Conservation (phyloP, 805 yeast genomes). For the Tetrapisispora arboricola region DNA sequence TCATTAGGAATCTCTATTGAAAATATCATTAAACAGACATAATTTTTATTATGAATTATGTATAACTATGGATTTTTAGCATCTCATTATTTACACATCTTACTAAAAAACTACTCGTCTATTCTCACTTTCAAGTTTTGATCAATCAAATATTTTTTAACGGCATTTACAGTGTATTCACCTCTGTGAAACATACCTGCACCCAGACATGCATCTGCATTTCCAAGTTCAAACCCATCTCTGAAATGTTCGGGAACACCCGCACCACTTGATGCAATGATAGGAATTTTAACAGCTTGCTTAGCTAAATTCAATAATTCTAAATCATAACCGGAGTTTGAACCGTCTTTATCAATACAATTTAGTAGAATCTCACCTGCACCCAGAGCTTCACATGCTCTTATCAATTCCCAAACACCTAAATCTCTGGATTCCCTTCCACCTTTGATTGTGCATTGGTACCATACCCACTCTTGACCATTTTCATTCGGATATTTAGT, state of each 20-base stretch:
- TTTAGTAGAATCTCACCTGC: conserved; percentile 92
- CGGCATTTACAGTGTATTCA: conserved; percentile 79
- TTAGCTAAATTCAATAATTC: conserved; percentile 78
- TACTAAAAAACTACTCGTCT: conserved; percentile 26
- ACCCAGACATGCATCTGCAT: conserved; percentile 93
- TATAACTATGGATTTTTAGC: too few species aligned
- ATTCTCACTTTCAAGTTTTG: conserved; percentile 66
- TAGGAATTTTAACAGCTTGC: conserved; percentile 71
- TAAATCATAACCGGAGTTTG: conserved; percentile 86
- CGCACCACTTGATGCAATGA: conserved; percentile 96
- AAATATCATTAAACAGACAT: too few species aligned
- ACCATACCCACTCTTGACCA: conserved; percentile 84
- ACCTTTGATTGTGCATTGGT: conserved; percentile 92
- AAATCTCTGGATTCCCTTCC: conserved; percentile 85
- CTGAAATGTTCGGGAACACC: conserved; percentile 86
- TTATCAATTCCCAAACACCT: conserved; percentile 84
- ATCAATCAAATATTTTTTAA: conserved; percentile 53
- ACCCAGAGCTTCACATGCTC: conserved; percentile 85
- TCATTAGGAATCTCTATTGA: too few species aligned
- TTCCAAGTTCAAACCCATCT: conserved; percentile 73
- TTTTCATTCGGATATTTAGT: conserved; percentile 70
- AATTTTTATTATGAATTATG: too few species aligned
- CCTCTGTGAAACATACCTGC: conserved; percentile 98
- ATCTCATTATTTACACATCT: background rate
- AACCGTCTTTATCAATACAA: conserved; percentile 95